Percentiles rank a stretch among this genome's conserved stretches.
Evolutionary conservation across 2,329 filamentous ascomycete species (phyloP).

Genomic region (Didymella sp.): DNA sequence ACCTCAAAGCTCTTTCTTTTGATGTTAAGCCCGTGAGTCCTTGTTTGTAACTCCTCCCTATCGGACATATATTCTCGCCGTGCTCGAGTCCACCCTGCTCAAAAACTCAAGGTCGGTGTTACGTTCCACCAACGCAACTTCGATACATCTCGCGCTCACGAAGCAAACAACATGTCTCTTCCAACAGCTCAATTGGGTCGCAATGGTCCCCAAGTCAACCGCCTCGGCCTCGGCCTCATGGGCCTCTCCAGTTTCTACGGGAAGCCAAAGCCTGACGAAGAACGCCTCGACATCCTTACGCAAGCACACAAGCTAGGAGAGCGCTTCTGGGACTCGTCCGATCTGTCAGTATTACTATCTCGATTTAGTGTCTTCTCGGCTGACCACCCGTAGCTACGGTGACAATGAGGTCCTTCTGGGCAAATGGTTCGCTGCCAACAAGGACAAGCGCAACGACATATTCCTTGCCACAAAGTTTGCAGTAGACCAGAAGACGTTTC

Average conservation of each 20-base stretch:
- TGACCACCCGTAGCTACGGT: slow-evolving; percentile 24
- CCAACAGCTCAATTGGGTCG: slow-evolving; percentile 59
- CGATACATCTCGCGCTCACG: no score
- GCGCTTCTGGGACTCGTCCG: slow-evolving; percentile 41
- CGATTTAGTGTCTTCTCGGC: neutral
- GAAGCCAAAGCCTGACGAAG: slow-evolving; percentile 56
- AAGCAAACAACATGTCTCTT: slow-evolving; percentile 39
- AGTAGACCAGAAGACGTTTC: slow-evolving; percentile 53
- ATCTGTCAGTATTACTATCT: slow-evolving; percentile 28
- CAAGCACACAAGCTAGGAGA: slow-evolving; percentile 59
- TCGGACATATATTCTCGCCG: neutral
- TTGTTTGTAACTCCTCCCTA: neutral
- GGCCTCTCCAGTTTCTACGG: slow-evolving; percentile 58
- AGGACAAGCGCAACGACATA: slow-evolving; percentile 54
- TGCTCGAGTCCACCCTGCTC: neutral
- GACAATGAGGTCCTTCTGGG: slow-evolving; percentile 47
- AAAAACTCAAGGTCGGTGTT: neutral
- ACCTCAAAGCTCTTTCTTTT: neutral
- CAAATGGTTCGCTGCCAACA: slow-evolving; percentile 49
- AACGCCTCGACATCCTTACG: slow-evolving; percentile 61
- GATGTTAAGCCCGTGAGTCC: slow-evolving; percentile 6
- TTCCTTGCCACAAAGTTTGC: slow-evolving; percentile 54
- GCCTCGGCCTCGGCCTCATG: slow-evolving; percentile 64
- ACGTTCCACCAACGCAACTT: no score
- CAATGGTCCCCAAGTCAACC: slow-evolving; percentile 59